Conservation (phyloP, 75 land plant species). For the Selaginella tamariscina region DNA sequence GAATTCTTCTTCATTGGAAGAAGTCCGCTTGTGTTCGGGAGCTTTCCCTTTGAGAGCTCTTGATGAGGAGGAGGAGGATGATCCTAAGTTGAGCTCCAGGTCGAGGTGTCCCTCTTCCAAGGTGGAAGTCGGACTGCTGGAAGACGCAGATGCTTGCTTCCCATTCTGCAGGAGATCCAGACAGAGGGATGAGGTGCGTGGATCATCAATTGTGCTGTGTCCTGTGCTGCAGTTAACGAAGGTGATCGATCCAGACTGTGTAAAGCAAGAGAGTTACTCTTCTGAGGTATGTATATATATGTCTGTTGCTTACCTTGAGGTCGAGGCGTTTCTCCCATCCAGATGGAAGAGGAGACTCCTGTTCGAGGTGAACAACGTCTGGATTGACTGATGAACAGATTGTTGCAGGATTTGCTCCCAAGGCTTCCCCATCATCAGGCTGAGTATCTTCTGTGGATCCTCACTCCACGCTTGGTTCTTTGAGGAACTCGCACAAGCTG, state of each 20-base stretch:
- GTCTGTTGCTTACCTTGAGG: slow-evolving; percentile 21
- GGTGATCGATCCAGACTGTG: slow-evolving; percentile 42
- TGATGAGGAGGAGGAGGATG: background rate
- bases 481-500: background rate
- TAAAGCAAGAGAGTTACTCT: background rate
- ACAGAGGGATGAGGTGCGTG: slow-evolving; percentile 1
- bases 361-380: slow-evolving; percentile 18
- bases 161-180: background rate
- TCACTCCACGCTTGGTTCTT: slow-evolving; percentile 4
- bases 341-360: slow-evolving; percentile 26
- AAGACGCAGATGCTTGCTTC: background rate
- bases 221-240: slow-evolving; percentile 3
- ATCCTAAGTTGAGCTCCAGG: slow-evolving; percentile 18
- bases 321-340: slow-evolving; percentile 47
- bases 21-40: background rate
- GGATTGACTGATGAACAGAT: slow-evolving; percentile 10
- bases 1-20: background rate
- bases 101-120: slow-evolving; percentile 23
- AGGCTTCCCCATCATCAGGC: slow-evolving; percentile 13
- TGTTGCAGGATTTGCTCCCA: background rate
- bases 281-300: background rate
- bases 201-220: background rate
- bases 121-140: slow-evolving; percentile 3
- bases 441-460: slow-evolving; percentile 6
- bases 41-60: background rate